These are phyloP conservation scores for Choanephora cucurbitarum DNA, from an alignment of 371 early-diverging fungal species.

Conservation along the genomic window DNA sequence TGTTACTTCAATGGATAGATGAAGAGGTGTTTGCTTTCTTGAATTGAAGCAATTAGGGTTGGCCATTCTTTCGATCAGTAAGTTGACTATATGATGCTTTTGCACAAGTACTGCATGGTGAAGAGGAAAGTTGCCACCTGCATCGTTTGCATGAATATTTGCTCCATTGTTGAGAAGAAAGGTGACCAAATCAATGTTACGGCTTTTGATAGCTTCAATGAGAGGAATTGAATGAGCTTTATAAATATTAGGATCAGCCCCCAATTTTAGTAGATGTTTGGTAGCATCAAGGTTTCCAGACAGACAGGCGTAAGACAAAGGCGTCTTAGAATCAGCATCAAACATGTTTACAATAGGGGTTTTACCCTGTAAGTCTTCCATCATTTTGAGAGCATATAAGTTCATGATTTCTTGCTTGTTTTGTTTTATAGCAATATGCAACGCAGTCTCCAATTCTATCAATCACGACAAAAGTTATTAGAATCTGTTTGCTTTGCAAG, in stretches of 20 bases:
- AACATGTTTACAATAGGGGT: conserved; percentile 20
- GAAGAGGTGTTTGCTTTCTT: conserved; percentile 51
- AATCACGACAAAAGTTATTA: neutral
- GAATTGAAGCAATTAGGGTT: conserved; percentile 25
- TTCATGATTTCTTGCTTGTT: conserved; percentile 12
- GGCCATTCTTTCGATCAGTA: conserved; percentile 46
- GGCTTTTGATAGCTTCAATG: conserved; percentile 22
- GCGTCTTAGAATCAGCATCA: conserved; percentile 17
- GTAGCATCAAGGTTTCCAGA: conserved; percentile 30
- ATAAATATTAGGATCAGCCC: conserved; percentile 29
- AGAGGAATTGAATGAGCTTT: conserved; percentile 15
- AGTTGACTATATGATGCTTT: conserved; percentile 41
- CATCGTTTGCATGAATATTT: conserved; percentile 12
- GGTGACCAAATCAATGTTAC: conserved; percentile 16
- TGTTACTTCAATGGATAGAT: conserved; percentile 52
- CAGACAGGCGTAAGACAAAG: conserved; percentile 36
- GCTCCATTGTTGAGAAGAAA: conserved; percentile 24
- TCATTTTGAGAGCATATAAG: conserved; percentile 6
- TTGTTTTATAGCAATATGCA: conserved; percentile 23
- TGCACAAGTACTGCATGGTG: conserved; percentile 48
- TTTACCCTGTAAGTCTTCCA: no score
- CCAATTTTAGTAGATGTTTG: conserved; percentile 23
- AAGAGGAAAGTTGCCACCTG: conserved; percentile 32
- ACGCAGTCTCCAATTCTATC: conserved; percentile 29
- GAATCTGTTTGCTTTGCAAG: neutral